Base-by-base conservation (phyloP, 352 stramenopile genomes). In the Phytophthora tentaculata region DNA sequence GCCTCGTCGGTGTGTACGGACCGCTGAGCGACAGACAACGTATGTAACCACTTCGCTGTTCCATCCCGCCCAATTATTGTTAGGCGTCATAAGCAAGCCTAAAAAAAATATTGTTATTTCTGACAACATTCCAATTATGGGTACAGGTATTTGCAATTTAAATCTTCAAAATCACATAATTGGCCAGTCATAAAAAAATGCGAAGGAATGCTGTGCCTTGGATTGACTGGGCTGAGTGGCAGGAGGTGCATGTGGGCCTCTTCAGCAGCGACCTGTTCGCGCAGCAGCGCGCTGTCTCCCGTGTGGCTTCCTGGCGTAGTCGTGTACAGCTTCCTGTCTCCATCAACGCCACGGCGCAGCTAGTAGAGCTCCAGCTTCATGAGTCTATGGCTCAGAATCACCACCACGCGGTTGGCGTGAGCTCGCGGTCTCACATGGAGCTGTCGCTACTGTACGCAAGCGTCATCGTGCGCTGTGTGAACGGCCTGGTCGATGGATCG, bases 401-500 rank as follows among this genome's bases (percentile, higher is more conserved):
- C 44, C 73, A 89, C 55, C 84, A 92, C 67, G 79, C 75, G 10
- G 71, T 92, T 29, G 88, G 86, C 54, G 75, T 88, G 19, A 89
- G 78, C 49, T 84, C 84, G 13, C 83, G 88, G 16, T 95, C 88
- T 14, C 79, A 94, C 56, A 90, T 91, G 71, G 88, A 95, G 59
- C 74, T 95, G 17, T 89, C 81, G 22, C 74, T 95, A 12, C 65
- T 89, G 45, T 91, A 94, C 57, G 66, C 84, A 13, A 81, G 73
- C 20, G 73, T 79, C 16, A 62, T 95, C 16, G 79, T 95, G 28
- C 88, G 88, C 28, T 95, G 88, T 44, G 88, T 95, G 29, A 95
- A 95, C n/a, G 88, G 88, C 0, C 72, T 95, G 17, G 88, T 95
- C 0, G 88, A 95, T 44, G 79, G 80, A 16, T 87, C 84, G n/a